Percentiles rank a stretch among this genome's conserved stretches.
Evolutionary conservation across 352 stramenopile genomes (phyloP).

Genomic region (Thalassiosira exigua): DNA sequence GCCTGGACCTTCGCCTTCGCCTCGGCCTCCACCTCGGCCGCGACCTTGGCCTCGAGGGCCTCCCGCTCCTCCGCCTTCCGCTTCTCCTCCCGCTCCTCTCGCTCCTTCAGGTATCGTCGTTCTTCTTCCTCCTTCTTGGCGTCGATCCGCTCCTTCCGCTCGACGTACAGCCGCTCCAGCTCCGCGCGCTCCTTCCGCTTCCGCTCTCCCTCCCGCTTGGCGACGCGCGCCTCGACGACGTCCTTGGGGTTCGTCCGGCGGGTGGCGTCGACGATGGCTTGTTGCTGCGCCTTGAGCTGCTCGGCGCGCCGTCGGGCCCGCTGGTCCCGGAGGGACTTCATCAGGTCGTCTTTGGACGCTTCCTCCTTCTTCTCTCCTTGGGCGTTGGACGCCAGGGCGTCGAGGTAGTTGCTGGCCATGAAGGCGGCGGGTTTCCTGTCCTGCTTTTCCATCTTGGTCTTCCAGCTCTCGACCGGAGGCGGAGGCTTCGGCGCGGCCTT

Average conservation of each 20-base stretch:
- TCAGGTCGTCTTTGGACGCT: neutral
- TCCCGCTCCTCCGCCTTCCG: neutral
- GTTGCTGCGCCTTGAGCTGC: slow-evolving; percentile 10
- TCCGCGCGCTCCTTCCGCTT: slow-evolving; percentile 22
- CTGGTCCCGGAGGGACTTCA: slow-evolving; percentile 10
- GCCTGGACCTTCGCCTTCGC: neutral
- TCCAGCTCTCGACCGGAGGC: neutral
- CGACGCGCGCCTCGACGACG: slow-evolving; percentile 2
- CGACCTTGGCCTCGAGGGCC: neutral
- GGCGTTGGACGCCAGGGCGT: slow-evolving; percentile 1
- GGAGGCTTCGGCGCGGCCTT: neutral
- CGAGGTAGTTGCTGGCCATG: slow-evolving; percentile 11
- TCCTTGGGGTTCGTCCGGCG: slow-evolving; percentile 28
- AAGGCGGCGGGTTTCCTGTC: slow-evolving; percentile 15
- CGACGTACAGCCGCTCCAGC: slow-evolving; percentile 16
- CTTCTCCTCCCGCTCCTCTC: neutral
- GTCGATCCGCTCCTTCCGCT: slow-evolving; percentile 20
- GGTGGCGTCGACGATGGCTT: slow-evolving; percentile 18
- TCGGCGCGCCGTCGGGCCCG: slow-evolving; percentile 2
- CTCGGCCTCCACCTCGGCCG: neutral
- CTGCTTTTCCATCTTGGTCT: slow-evolving; percentile 11
- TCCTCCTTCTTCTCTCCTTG: slow-evolving; percentile 6
- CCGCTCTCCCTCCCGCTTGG: slow-evolving; percentile 11
- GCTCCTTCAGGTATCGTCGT: slow-evolving; percentile 1
- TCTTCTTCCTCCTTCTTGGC: slow-evolving; percentile 12